These are phyloP conservation scores for Arabis alpina DNA, from an alignment of 345 rosid species.

Conservation along the genomic window DNA sequence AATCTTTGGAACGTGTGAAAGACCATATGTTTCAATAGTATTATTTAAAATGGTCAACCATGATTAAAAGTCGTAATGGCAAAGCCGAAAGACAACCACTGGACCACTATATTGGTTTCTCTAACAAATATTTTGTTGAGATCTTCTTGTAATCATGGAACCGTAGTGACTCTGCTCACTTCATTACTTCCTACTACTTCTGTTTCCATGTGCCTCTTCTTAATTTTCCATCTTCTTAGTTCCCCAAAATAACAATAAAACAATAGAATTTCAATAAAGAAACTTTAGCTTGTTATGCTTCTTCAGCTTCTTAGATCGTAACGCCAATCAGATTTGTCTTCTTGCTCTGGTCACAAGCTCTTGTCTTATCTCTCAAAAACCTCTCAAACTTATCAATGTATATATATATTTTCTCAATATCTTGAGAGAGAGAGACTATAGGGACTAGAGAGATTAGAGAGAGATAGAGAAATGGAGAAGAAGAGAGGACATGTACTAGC, in stretches of 20 bases:
- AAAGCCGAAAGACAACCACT: no score
- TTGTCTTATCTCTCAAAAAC: constrained; percentile 11
- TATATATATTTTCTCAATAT: not conserved
- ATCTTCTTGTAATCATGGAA: not conserved
- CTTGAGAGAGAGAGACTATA: not conserved
- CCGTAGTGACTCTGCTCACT: constrained; percentile 16
- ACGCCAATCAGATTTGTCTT: constrained; percentile 7
- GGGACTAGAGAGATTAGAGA: constrained; percentile 1
- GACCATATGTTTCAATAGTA: no score
- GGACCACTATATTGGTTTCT: no score
- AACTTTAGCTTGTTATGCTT: no score
- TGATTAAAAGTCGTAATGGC: no score
- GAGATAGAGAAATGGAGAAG: constrained; percentile 32
- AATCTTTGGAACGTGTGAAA: no score
- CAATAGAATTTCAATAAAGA: not conserved
- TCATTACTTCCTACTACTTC: not conserved
- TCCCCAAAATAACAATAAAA: not conserved
- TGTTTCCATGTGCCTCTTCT: not conserved
- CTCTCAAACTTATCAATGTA: constrained; percentile 1
- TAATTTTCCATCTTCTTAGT: not conserved
- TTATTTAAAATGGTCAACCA: no score
- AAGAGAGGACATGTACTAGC: constrained; percentile 44
- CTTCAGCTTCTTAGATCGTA: not conserved
- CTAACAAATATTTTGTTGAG: not conserved
- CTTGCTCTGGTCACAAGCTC: constrained; percentile 15